Conservation (phyloP, 2,329 filamentous ascomycete genomes). For the Aureobasidium sp. region DNA sequence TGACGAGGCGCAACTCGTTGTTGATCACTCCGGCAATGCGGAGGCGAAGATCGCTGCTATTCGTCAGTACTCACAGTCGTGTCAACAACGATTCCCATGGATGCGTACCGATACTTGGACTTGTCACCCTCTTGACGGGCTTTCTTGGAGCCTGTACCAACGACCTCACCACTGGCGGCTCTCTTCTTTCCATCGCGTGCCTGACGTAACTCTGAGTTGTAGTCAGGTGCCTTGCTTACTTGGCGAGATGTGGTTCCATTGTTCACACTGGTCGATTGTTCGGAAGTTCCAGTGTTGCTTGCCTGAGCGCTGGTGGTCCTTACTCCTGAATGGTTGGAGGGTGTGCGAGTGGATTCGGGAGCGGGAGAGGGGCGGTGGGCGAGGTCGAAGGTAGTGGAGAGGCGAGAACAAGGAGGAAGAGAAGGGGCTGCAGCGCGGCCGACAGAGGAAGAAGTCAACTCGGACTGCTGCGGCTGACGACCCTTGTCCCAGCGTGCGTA, state of each 20-base stretch:
- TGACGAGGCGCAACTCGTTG: neutral
- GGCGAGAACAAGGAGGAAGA: too few relatives aligned
- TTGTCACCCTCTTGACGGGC: neutral
- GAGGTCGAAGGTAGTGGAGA: too few relatives aligned
- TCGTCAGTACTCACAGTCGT: neutral
- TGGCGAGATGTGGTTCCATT: neutral
- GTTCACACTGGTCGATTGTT: too few relatives aligned
- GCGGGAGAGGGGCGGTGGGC: too few relatives aligned
- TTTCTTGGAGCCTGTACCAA: neutral
- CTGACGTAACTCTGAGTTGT: neutral
- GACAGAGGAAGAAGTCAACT: too few relatives aligned
- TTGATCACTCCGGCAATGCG: neutral
- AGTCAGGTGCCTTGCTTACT: neutral
- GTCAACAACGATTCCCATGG: too few relatives aligned
- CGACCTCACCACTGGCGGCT: neutral
- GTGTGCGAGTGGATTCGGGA: too few relatives aligned
- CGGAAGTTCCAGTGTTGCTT: neutral
- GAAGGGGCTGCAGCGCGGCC: too few relatives aligned
- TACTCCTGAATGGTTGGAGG: neutral
- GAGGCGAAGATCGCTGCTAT: neutral
- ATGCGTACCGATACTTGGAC: neutral
- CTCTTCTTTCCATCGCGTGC: neutral
- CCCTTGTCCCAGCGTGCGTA: too few relatives aligned
- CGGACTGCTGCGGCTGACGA: too few relatives aligned
- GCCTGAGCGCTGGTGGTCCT: neutral